A percentile compares a stretch with the other conserved stretches of the same genome.
phyloP scores from a whole-genome alignment of 257 asterid genomes.

The Fraxinus pennsylvanica region DNA sequence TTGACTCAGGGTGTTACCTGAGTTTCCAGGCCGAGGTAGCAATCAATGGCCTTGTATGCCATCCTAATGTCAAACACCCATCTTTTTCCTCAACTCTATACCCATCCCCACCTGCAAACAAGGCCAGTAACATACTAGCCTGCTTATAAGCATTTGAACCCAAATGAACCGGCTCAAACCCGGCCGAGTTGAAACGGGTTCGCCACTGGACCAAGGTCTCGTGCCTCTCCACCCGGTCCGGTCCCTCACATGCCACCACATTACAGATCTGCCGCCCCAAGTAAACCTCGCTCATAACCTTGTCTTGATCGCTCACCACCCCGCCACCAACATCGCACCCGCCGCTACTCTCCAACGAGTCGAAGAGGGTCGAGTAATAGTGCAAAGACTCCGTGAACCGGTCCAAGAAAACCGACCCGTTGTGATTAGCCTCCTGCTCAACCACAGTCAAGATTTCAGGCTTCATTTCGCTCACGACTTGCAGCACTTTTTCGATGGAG shows the following conservation, averaged over 20 bases:
- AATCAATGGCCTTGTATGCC: constrained; percentile 87
- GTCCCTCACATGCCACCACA: constrained; percentile 85
- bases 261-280: constrained; percentile 82
- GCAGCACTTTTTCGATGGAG: constrained; percentile 58
- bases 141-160: constrained; percentile 88
- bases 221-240: constrained; percentile 88
- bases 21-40: constrained; percentile 95
- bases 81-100: constrained; percentile 77
- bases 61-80: constrained; percentile 89
- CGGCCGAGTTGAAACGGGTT: constrained; percentile 52
- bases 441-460: constrained; percentile 80
- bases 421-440: constrained; percentile 91
- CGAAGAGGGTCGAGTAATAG: constrained; percentile 87
- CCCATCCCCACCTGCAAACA: constrained; percentile 87
- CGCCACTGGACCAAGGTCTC: constrained; percentile 79
- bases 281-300: constrained; percentile 84
- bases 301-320: constrained; percentile 60
- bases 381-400: constrained; percentile 82
- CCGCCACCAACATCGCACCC: constrained; percentile 27
- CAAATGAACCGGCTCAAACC: constrained; percentile 63
- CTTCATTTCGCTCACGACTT: constrained; percentile 54
- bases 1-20: constrained; percentile 28
- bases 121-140: constrained; percentile 72
- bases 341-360: constrained; percentile 70
- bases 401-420: constrained; percentile 70